phyloP scores from a whole-genome alignment of 495 filamentous ascomycete genomes.

The Trichoderma gamsii region DNA sequence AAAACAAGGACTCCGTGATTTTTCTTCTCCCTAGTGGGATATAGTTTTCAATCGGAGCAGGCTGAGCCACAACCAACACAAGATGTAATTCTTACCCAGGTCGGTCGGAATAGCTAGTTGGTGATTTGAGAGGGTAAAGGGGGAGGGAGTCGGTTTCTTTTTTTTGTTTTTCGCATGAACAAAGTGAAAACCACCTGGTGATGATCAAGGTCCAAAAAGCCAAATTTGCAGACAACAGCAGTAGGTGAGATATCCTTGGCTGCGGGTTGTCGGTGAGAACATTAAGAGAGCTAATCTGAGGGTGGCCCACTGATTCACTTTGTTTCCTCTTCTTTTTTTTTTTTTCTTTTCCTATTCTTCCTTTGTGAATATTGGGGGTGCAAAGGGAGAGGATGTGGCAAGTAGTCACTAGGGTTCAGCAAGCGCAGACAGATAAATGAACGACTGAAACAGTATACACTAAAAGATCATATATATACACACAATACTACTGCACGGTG shows the following conservation, averaged over 20 bases:
- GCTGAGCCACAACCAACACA: conserved; percentile 16
- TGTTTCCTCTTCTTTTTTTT: neutral
- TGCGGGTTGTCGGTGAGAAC: conserved; percentile 51
- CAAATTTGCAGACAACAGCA: conserved; percentile 56
- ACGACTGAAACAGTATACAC: neutral
- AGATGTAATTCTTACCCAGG: neutral
- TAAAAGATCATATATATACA: neutral
- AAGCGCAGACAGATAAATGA: neutral
- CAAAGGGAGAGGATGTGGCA: neutral
- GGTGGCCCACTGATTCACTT: conserved; percentile 25
- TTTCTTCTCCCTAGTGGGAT: conserved; percentile 30
- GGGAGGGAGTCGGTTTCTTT: conserved; percentile 9
- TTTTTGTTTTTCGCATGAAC: neutral
- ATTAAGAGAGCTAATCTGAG: conserved; percentile 58
- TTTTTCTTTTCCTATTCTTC: conserved; percentile 8
- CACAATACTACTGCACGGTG: too few species aligned
- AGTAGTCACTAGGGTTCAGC: neutral
- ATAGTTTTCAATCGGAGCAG: conserved; percentile 60
- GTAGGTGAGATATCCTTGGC: conserved; percentile 20
- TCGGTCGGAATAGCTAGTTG: neutral
- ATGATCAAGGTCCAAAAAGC: conserved; percentile 57
- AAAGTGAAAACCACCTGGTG: conserved; percentile 33
- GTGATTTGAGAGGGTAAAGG: conserved; percentile 11
- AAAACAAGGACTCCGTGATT: conserved; percentile 8
- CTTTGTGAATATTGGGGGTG: neutral